Evolutionary conservation across 2,329 filamentous ascomycete species (phyloP).

Genomic region (Aspergillus sp.): DNA sequence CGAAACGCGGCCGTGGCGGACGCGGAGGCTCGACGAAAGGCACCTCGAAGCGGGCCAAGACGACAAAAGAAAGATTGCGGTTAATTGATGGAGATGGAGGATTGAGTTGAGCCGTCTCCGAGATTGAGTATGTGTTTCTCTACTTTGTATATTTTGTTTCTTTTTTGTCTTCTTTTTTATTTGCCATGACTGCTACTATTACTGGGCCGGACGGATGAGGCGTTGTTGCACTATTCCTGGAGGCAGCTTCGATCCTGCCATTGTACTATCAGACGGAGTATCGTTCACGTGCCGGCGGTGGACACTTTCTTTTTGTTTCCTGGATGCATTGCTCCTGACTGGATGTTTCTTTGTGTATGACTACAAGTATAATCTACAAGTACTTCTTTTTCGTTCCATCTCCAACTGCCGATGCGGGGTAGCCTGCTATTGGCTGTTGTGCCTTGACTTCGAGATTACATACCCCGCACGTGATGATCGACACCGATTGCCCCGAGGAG

Average conservation of each 20-base stretch:
- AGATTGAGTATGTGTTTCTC: conserved; percentile 2
- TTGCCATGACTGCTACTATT: no score
- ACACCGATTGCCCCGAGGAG: no score
- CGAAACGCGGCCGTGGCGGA: conserved; percentile 50
- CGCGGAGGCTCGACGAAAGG: conserved; percentile 48
- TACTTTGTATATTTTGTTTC: conserved; percentile 6
- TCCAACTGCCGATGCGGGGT: no score
- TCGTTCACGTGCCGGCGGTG: no score
- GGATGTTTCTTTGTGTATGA: not conserved
- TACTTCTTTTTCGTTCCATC: not conserved
- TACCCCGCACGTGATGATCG: no score
- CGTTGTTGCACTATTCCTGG: not conserved
- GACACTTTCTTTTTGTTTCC: not conserved
- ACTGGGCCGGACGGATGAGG: no score
- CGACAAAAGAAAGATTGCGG: conserved; percentile 45
- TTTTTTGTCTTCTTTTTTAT: conserved; percentile 1
- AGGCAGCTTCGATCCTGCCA: not conserved
- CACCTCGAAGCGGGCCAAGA: conserved; percentile 54
- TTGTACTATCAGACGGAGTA: not conserved
- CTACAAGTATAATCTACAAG: not conserved
- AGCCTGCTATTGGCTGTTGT: no score
- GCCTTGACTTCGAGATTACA: no score
- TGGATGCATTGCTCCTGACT: conserved; percentile 1
- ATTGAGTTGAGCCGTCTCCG: conserved; percentile 11
- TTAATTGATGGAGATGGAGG: conserved; percentile 39